Evolutionary conservation across 1,139 yeast genomes (phyloP).

Genomic region (Hyphopichia wangnamkhiaoensis): DNA sequence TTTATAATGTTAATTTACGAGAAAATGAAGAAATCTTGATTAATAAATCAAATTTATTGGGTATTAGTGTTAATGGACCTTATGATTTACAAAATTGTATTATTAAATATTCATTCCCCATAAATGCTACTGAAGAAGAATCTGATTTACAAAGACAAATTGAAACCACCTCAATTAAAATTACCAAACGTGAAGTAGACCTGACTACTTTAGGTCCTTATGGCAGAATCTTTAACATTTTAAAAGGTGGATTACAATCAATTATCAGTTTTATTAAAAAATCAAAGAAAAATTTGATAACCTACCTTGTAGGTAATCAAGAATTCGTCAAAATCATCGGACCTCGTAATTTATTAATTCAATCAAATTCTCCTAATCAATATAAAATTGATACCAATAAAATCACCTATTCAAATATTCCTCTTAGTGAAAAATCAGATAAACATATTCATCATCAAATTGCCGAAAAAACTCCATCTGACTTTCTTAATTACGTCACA

Average conservation of each 20-base stretch:
- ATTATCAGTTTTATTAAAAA: conserved; percentile 3
- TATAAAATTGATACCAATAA: conserved; percentile 5
- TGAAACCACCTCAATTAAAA: conserved; percentile 2
- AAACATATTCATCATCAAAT: conserved; percentile 4
- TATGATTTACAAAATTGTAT: conserved; percentile 44
- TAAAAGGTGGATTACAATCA: conserved; percentile 1
- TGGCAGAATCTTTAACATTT: conserved; percentile 2
- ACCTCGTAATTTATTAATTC: conserved; percentile 56
- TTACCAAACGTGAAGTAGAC: conserved; percentile 1
- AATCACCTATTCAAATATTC: conserved; percentile 2
- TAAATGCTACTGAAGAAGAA: conserved; percentile 2
- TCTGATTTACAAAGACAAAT: conserved; percentile 3
- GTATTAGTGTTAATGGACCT: conserved; percentile 53
- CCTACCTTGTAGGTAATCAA: conserved; percentile 30
- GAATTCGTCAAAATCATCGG: conserved; percentile 53
- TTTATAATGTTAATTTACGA: conserved; percentile 48
- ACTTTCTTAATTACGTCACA: conserved; percentile 48
- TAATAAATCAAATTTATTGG: conserved; percentile 49
- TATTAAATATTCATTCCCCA: conserved; percentile 24
- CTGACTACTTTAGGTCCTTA: conserved; percentile 1
- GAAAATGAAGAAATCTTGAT: conserved; percentile 52
- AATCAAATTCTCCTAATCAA: conserved; percentile 27
- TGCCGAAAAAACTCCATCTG: conserved; percentile 24
- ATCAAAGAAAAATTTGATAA: conserved; percentile 5
- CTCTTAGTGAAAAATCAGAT: conserved; percentile 3